Conservation (phyloP, 1,139 yeast species). For the Yamadazyma blattariae region DNA sequence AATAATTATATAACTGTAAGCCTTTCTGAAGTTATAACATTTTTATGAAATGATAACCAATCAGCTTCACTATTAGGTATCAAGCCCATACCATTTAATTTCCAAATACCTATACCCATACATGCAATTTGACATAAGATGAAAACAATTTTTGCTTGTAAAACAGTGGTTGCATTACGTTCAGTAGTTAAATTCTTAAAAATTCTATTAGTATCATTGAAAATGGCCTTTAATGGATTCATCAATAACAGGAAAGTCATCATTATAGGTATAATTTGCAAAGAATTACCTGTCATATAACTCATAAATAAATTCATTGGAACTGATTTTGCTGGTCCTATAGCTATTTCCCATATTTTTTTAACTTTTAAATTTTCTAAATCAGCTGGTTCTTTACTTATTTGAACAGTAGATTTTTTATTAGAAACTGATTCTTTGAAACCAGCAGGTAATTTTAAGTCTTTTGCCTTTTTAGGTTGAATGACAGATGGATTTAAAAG, state of each 20-base stretch:
- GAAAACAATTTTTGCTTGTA: constrained; percentile 33
- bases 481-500: constrained; percentile 15
- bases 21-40: constrained; percentile 13
- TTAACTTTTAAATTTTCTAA: constrained; percentile 42
- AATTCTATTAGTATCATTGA: constrained; percentile 47
- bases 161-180: constrained; percentile 40
- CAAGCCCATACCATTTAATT: constrained; percentile 83
- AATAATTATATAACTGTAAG: constrained; percentile 1
- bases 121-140: constrained; percentile 62
- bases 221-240: constrained; percentile 73
- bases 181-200: constrained; percentile 39
- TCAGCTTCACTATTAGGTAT: constrained; percentile 86
- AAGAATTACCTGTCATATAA: constrained; percentile 88
- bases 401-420: constrained; percentile 4
- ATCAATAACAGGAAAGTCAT: constrained; percentile 85
- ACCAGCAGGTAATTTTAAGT: constrained; percentile 20
- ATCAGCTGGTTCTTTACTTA: constrained; percentile 6
- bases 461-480: constrained; percentile 11
- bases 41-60: constrained; percentile 83
- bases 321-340: constrained; percentile 77
- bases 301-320: constrained; percentile 92
- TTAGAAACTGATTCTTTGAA: constrained; percentile 9
- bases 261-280: constrained; percentile 87
- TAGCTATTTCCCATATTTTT: constrained; percentile 87
- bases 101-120: constrained; percentile 79